Percentiles rank a stretch among this genome's conserved stretches.
phyloP scores from a whole-genome alignment of 2,329 filamentous ascomycete genomes.

The Scedosporium aurantiacum region DNA sequence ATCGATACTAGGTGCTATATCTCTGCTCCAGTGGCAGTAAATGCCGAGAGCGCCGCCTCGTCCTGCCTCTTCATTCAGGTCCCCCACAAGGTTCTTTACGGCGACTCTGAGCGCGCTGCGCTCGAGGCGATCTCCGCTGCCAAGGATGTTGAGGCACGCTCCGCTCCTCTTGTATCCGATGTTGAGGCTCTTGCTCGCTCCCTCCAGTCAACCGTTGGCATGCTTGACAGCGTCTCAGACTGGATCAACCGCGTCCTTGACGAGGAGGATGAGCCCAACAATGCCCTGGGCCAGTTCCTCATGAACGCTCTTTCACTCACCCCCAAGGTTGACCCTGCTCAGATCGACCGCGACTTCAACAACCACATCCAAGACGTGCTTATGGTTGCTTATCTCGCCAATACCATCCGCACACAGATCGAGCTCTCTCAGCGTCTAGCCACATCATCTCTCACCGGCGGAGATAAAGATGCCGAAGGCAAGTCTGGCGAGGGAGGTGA shows the following conservation, averaged over 20 bases:
- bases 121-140: conserved; percentile 78
- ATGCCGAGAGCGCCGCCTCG: conserved; percentile 86
- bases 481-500: conserved; percentile 32
- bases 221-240: conserved; percentile 82
- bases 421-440: conserved; percentile 92
- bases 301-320: conserved; percentile 88
- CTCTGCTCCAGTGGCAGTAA: conserved; percentile 87
- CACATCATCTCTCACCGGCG: conserved; percentile 52
- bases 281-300: conserved; percentile 85
- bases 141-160: conserved; percentile 65
- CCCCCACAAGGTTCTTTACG: conserved; percentile 85
- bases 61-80: conserved; percentile 97
- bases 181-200: conserved; percentile 81
- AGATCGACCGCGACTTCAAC: conserved; percentile 98
- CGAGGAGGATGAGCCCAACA: conserved; percentile 82
- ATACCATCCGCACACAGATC: conserved; percentile 98
- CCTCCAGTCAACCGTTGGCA: conserved; percentile 75
- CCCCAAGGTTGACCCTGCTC: conserved; percentile 81
- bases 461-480: conserved; percentile 38
- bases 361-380: conserved; percentile 99
- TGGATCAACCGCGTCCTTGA: conserved; percentile 92
- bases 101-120: conserved; percentile 54
- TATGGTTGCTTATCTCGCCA: conserved; percentile 94
- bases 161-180: conserved; percentile 67
- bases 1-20: conserved; percentile 92